These are phyloP conservation scores for Auricularia heimuer DNA, from an alignment of 768 basidiomycete species.

Conservation along the genomic window DNA sequence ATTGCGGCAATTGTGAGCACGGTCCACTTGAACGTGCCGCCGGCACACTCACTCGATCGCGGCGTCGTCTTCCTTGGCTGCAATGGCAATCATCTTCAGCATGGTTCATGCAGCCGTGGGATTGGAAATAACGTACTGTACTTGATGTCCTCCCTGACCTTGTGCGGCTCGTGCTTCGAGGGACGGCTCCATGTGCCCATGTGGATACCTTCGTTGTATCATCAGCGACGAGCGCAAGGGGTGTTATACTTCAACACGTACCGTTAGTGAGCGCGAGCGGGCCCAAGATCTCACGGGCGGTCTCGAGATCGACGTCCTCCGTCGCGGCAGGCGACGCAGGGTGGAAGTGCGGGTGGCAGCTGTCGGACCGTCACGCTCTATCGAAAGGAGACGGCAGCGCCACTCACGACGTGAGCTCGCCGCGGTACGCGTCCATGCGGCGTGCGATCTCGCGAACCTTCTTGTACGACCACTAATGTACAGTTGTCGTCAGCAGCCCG, in stretches of 20 bases:
- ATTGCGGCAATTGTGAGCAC: too few relatives aligned
- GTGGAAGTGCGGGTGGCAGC: conserved; percentile 67
- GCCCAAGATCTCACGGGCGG: conserved; percentile 44
- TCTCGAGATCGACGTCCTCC: conserved; percentile 56
- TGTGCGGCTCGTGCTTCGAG: conserved; percentile 34
- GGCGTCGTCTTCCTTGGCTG: conserved; percentile 51
- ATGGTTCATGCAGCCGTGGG: background rate
- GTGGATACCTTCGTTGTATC: conserved; percentile 59
- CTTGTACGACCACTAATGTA: conserved; percentile 54
- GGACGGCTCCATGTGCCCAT: conserved; percentile 37
- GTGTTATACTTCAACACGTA: background rate
- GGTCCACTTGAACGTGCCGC: background rate
- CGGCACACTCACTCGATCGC: conserved; percentile 46
- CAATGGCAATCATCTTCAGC: background rate
- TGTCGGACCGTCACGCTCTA: background rate
- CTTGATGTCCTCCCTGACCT: conserved; percentile 55
- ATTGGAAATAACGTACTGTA: conserved; percentile 23
- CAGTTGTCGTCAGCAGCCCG: too few relatives aligned
- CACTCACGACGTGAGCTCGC: conserved; percentile 21
- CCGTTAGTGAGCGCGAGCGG: background rate
- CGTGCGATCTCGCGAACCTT: conserved; percentile 62
- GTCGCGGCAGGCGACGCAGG: conserved; percentile 51
- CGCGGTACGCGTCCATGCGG: conserved; percentile 43
- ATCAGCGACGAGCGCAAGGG: conserved; percentile 28
- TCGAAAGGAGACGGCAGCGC: background rate